Evolutionary conservation across 192 early-diverging fungal species (phyloP), one percentile per base, ranked within the genome.

Genomic region (Rhizoclosmatium globosum): DNA sequence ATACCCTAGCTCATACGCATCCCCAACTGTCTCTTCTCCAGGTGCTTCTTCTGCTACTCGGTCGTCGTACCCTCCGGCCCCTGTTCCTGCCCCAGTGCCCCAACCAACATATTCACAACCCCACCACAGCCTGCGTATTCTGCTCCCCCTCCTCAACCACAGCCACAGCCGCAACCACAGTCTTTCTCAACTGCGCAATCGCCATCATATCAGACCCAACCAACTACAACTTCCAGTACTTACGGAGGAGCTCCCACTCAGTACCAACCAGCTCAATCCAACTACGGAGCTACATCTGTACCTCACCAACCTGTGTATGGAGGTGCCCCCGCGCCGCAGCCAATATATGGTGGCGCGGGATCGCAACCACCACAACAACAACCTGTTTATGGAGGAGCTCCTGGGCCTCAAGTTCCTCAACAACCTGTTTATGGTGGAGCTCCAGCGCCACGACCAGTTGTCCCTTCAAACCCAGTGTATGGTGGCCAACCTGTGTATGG

Each of bases 161-260:
- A 64, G 43, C 47, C 64, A 48, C 61, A 73, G 42, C 23, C 19
- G 21, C 67, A 23, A 21, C 11, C 67, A 68, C 43, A 47, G 4
- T 4, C 4, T 15, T 7, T 43, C 19, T 21, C 67, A 47, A 15
- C 43, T n/a, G 67, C 45, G 67, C 21, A 15, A 43, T 13, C 4
- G 4, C 31, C 21, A 19, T 68, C 58, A 6, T 68, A 53, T 42
- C 85, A 87, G 45, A 58, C 80, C 31, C 50, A 74, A n/a, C 79
- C 68, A 44, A 74, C 76, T 31, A 81, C 77, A 44, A 50, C 77
- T 23, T 61, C 72, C n/a, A 66, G 80, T n/a, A 60, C 17, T 75
- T 61, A 79, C 41, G 64, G 66, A 47, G 67, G 72, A 56, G 60
- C 83, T 42, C 61, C 60, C 57, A 1, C 65, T 39, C 66, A 82